Conservation (phyloP, 2,329 filamentous ascomycete species). For the Stenocarpella maydis region DNA sequence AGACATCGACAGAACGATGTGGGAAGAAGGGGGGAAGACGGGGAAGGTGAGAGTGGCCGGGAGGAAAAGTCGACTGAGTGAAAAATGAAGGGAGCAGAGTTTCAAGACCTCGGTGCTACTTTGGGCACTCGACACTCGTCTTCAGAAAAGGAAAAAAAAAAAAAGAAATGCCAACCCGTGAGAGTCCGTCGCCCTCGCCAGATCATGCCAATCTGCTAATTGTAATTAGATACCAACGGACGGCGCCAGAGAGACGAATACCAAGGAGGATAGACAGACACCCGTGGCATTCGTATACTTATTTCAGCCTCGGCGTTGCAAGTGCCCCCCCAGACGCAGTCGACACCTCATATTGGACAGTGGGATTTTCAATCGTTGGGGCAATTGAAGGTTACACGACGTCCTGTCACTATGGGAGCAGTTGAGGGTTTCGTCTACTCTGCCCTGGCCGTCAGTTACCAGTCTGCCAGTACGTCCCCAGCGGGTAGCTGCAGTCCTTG, state of each 20-base stretch:
- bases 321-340: neutral
- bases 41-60: neutral
- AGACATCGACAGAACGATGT: neutral
- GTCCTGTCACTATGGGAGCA: slow-evolving; percentile 24
- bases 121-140: slow-evolving; percentile 3
- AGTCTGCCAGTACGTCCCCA: slow-evolving; percentile 10
- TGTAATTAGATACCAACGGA: slow-evolving; percentile 20
- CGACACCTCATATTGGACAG: slow-evolving; percentile 22
- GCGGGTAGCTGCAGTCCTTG: slow-evolving; percentile 31
- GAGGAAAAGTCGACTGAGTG: neutral
- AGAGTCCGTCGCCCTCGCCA: neutral
- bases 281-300: slow-evolving; percentile 14
- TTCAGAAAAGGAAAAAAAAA: slow-evolving; percentile 2
- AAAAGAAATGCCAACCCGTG: neutral
- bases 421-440: slow-evolving; percentile 23
- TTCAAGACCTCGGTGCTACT: slow-evolving; percentile 1
- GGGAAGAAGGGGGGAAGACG: neutral
- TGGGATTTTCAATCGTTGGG: slow-evolving; percentile 10
- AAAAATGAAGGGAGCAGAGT: slow-evolving; percentile 10
- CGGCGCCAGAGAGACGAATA: slow-evolving; percentile 13
- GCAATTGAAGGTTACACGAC: slow-evolving; percentile 29
- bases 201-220: slow-evolving; percentile 19
- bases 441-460: slow-evolving; percentile 4
- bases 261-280: slow-evolving; percentile 17
- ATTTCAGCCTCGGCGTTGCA: slow-evolving; percentile 21